Evolutionary conservation across 495 filamentous ascomycete genomes (phyloP).

Genomic region (Aeminium ludgeri): DNA sequence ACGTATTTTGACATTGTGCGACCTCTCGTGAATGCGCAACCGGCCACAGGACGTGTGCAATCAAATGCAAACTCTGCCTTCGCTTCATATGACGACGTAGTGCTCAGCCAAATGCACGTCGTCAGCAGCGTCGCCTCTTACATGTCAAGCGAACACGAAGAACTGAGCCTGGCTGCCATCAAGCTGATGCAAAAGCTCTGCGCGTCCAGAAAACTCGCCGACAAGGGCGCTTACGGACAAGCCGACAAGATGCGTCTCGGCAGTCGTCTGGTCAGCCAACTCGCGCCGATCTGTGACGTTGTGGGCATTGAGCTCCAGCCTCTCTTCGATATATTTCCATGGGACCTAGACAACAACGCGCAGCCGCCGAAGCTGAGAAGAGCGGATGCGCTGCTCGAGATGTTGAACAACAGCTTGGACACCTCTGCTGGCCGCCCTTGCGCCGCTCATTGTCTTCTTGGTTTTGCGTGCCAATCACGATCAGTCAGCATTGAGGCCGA

Average conservation of each 20-base stretch:
- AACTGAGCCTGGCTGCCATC: constrained; percentile 60
- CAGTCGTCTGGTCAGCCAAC: constrained; percentile 8
- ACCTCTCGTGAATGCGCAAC: constrained; percentile 48
- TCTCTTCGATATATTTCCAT: constrained; percentile 5
- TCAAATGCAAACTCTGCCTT: constrained; percentile 54
- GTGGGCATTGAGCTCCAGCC: constrained; percentile 2
- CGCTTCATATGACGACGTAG: constrained; percentile 76
- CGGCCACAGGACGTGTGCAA: constrained; percentile 25
- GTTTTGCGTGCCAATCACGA: constrained; percentile 57
- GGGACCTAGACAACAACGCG: constrained; percentile 8
- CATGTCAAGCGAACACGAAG: constrained; percentile 59
- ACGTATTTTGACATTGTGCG: constrained; percentile 80
- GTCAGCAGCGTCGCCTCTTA: constrained; percentile 68
- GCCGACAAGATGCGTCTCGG: constrained; percentile 1
- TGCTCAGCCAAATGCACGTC: constrained; percentile 60
- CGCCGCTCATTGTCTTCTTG: constrained; percentile 78
- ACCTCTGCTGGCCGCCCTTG: constrained; percentile 55
- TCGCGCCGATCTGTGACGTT: constrained; percentile 2
- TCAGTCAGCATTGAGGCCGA: constrained; percentile 45
- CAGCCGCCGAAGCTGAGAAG: constrained; percentile 8
- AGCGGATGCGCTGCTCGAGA: constrained; percentile 41
- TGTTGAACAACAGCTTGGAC: constrained; percentile 61
- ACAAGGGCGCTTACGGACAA: background rate
- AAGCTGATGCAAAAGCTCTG: constrained; percentile 70
- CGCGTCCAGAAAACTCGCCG: constrained; percentile 54